Conservation (phyloP, 2,329 filamentous ascomycete species). For the Coniochaeta hoffmannii region DNA sequence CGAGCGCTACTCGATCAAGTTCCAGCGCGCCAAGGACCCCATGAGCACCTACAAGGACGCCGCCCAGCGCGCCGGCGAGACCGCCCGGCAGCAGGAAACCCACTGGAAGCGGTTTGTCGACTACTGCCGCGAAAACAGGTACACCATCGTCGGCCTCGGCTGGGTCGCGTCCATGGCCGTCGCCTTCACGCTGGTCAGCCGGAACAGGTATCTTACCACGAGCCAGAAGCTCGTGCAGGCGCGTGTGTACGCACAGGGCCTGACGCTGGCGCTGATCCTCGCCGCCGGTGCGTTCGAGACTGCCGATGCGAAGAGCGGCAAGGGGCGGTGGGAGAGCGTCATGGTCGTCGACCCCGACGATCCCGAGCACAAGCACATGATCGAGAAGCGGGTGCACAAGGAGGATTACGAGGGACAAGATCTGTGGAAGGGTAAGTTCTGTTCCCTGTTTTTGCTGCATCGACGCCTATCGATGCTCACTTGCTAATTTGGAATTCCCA, state of each 20-base stretch:
- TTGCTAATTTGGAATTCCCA: slow-evolving; percentile 22
- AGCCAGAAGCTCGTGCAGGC: slow-evolving; percentile 90
- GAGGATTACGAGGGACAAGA: slow-evolving; percentile 85
- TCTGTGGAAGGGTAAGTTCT: slow-evolving; percentile 72
- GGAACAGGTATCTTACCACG: slow-evolving; percentile 66
- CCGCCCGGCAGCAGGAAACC: slow-evolving; percentile 49
- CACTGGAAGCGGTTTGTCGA: slow-evolving; percentile 54
- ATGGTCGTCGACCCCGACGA: slow-evolving; percentile 74
- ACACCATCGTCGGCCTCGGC: slow-evolving; percentile 73
- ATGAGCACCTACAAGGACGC: slow-evolving; percentile 59
- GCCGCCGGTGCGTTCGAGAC: slow-evolving; percentile 77
- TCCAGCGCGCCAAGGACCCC: slow-evolving; percentile 63
- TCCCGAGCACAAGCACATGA: slow-evolving; percentile 71
- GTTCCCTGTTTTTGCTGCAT: background rate
- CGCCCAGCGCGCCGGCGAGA: slow-evolving; percentile 46
- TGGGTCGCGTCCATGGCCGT: slow-evolving; percentile 78
- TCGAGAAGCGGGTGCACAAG: slow-evolving; percentile 83
- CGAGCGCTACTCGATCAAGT: slow-evolving; percentile 59
- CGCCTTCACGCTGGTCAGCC: slow-evolving; percentile 67
- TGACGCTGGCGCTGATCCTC: slow-evolving; percentile 78
- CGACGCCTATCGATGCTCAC: background rate
- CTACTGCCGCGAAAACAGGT: slow-evolving; percentile 75
- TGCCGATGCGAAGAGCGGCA: slow-evolving; percentile 66
- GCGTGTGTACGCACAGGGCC: slow-evolving; percentile 85
- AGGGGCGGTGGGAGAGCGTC: slow-evolving; percentile 77